Evolutionary conservation across 2,329 filamentous ascomycete species (phyloP).

Genomic region (Reticulascus tulasneorum): DNA sequence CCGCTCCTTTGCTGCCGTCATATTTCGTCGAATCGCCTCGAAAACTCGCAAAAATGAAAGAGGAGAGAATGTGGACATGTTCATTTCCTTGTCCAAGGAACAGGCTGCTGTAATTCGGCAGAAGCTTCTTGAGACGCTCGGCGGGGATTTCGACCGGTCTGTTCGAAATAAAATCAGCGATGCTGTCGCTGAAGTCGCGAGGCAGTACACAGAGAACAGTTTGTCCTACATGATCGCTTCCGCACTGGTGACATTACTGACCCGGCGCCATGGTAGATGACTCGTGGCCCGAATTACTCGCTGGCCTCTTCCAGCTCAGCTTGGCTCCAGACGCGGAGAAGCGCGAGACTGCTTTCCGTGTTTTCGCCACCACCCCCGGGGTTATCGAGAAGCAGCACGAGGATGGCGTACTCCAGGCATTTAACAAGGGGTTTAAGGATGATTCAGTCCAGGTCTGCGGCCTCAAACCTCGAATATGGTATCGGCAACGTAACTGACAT

Average conservation of each 20-base stretch:
- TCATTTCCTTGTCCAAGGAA: conserved; percentile 71
- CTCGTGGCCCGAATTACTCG: conserved; percentile 85
- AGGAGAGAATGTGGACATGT: conserved; percentile 75
- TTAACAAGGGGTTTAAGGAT: conserved; percentile 89
- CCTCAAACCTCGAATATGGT: neutral
- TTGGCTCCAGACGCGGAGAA: conserved; percentile 78
- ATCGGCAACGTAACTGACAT: neutral
- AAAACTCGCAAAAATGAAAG: conserved; percentile 76
- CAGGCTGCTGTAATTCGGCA: conserved; percentile 76
- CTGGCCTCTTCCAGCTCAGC: conserved; percentile 82
- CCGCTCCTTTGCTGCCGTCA: conserved; percentile 85
- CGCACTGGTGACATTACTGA: neutral
- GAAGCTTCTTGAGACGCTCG: conserved; percentile 76
- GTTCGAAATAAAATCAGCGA: conserved; percentile 96
- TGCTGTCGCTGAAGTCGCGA: conserved; percentile 91
- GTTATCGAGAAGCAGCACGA: conserved; percentile 97
- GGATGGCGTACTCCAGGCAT: conserved; percentile 81
- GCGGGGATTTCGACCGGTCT: conserved; percentile 65
- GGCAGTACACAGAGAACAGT: conserved; percentile 93
- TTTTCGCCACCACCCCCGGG: conserved; percentile 90
- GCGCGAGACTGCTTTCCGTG: conserved; percentile 88
- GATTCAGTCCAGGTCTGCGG: conserved; percentile 65
- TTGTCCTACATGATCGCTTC: conserved; percentile 30
- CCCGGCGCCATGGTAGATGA: conserved; percentile 52
- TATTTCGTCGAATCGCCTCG: conserved; percentile 89